Evolutionary conservation across 306 rosid species (phyloP).

Genomic region (Dicorynia guianensis): DNA sequence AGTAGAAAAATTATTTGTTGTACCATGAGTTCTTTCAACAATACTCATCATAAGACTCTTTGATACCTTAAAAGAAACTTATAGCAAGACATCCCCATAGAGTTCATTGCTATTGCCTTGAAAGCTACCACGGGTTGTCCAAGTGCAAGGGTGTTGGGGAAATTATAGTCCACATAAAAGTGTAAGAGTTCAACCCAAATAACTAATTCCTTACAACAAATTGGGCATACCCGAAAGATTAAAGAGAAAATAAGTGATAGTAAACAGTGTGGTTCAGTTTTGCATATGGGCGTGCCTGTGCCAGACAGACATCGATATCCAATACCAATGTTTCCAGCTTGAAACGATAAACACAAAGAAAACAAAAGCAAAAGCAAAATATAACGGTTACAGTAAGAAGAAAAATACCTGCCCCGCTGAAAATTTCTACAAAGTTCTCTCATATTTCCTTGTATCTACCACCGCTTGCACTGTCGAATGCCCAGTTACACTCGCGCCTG

Average conservation of each 20-base stretch:
- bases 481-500: too few relatives aligned
- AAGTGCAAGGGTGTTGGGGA: neutral
- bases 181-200: neutral
- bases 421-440: slow-evolving; percentile 62
- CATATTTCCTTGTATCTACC: slow-evolving; percentile 1
- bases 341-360: too few relatives aligned
- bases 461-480: too few relatives aligned
- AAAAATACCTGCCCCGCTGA: slow-evolving; percentile 67
- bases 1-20: too few relatives aligned
- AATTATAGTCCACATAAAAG: neutral
- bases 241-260: too few relatives aligned
- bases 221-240: too few relatives aligned
- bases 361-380: neutral
- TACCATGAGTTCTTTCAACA: too few relatives aligned
- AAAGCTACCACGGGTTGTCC: neutral
- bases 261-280: too few relatives aligned
- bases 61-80: neutral
- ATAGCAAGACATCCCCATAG: neutral
- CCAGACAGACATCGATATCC: too few relatives aligned
- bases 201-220: neutral
- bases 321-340: too few relatives aligned
- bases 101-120: neutral
- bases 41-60: too few relatives aligned
- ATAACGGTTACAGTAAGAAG: neutral
- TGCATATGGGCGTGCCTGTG: too few relatives aligned